Conservation (phyloP, 2,329 filamentous ascomycete species). For the Paraphoma sp. region DNA sequence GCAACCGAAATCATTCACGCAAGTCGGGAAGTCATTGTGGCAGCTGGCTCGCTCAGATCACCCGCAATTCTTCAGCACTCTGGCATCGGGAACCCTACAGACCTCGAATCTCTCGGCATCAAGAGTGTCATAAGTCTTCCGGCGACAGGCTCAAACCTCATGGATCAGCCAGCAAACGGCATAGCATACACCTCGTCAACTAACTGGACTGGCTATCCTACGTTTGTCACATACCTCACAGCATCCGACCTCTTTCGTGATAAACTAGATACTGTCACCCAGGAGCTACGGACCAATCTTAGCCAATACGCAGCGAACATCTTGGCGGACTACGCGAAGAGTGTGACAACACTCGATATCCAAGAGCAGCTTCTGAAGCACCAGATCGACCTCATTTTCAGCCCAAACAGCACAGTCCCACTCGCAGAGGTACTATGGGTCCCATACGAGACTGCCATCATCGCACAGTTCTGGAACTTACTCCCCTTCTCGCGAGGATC, state of each 20-base stretch:
- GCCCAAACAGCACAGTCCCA: constrained; percentile 46
- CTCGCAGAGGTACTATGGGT: constrained; percentile 57
- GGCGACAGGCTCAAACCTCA: constrained; percentile 42
- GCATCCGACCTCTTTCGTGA: constrained; percentile 45
- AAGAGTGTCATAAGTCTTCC: constrained; percentile 26
- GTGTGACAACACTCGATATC: constrained; percentile 32
- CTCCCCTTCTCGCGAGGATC: constrained; percentile 46
- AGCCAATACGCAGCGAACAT: constrained; percentile 36
- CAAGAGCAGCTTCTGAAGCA: constrained; percentile 52
- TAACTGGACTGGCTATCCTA: constrained; percentile 48
- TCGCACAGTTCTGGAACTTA: constrained; percentile 50
- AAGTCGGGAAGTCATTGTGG: constrained; percentile 42
- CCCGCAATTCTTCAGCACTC: constrained; percentile 45
- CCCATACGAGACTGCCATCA: constrained; percentile 32
- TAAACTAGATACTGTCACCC: constrained; percentile 26
- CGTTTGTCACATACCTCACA: constrained; percentile 46
- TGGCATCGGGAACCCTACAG: constrained; percentile 43
- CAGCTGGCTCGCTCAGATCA: constrained; percentile 44
- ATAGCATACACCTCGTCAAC: constrained; percentile 33
- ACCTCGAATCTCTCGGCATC: constrained; percentile 31
- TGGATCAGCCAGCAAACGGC: constrained; percentile 42
- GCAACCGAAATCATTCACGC: constrained; percentile 22
- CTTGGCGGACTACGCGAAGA: constrained; percentile 20
- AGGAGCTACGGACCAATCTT: constrained; percentile 32
- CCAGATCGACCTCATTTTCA: constrained; percentile 59